A percentile compares a stretch with the other conserved stretches of the same genome.
These are phyloP conservation scores for Capsicum chinense DNA, from an alignment of 257 asterid species.

Conservation along the genomic window DNA sequence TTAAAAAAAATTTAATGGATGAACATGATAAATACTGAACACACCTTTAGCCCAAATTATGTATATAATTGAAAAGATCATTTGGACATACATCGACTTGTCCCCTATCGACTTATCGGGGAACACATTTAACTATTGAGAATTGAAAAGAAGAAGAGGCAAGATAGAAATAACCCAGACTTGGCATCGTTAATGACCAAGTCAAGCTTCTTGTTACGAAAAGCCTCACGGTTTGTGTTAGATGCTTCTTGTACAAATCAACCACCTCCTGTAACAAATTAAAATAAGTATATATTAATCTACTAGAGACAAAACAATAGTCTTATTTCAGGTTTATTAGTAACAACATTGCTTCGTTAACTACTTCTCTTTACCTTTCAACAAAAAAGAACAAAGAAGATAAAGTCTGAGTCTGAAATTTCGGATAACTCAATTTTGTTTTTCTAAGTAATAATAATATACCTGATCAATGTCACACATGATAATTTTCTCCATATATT, in stretches of 20 bases:
- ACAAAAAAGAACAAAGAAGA: not conserved
- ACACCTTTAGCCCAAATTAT: not conserved
- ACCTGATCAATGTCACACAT: slow-evolving; percentile 99
- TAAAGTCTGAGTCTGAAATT: not conserved
- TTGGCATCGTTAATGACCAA: slow-evolving; percentile 90
- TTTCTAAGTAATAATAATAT: not conserved
- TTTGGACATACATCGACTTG: not conserved
- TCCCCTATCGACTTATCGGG: not conserved
- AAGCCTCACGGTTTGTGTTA: slow-evolving; percentile 83
- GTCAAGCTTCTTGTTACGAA: slow-evolving; percentile 70
- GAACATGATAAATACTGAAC: too few species aligned
- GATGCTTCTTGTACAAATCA: slow-evolving; percentile 79
- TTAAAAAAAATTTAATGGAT: too few species aligned
- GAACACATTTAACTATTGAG: not conserved
- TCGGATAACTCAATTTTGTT: not conserved
- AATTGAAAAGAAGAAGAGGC: not conserved
- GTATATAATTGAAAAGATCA: not conserved
- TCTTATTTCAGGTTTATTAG: not conserved
- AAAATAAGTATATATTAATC: not conserved
- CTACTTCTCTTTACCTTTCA: not conserved
- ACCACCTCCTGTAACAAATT: slow-evolving; percentile 76
- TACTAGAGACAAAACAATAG: not conserved
- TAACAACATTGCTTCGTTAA: not conserved
- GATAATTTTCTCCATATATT: slow-evolving; percentile 74
- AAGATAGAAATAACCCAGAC: slow-evolving; percentile 42